phyloP scores from a whole-genome alignment of 2,329 filamentous ascomycete species.

The Monosporascus sp. region DNA sequence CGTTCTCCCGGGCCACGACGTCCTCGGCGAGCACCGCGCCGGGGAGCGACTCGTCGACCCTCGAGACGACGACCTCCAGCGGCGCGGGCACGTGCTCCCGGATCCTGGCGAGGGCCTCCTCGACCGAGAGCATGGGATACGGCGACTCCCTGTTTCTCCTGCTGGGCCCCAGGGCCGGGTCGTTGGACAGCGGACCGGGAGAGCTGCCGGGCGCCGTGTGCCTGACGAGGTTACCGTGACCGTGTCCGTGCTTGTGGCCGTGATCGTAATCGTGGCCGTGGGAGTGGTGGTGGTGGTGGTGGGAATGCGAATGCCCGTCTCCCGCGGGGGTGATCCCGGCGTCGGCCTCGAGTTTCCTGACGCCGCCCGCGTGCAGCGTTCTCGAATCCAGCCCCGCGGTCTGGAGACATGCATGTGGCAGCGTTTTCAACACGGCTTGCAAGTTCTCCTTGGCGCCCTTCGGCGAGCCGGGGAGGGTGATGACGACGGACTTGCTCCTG shows the following conservation, averaged over 20 bases:
- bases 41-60: slow-evolving; percentile 62
- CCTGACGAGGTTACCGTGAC: slow-evolving; percentile 61
- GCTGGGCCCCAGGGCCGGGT: slow-evolving; percentile 56
- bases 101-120: slow-evolving; percentile 72
- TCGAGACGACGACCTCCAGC: slow-evolving; percentile 49
- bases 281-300: slow-evolving; percentile 43
- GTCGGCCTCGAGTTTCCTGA: slow-evolving; percentile 78
- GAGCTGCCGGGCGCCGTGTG: slow-evolving; percentile 59
- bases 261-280: slow-evolving; percentile 49
- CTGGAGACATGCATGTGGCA: slow-evolving; percentile 93
- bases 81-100: slow-evolving; percentile 61
- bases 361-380: slow-evolving; percentile 70
- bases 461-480: slow-evolving; percentile 89
- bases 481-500: slow-evolving; percentile 71
- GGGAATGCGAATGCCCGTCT: slow-evolving; percentile 21
- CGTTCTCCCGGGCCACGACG: slow-evolving; percentile 72
- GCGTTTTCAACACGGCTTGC: slow-evolving; percentile 77
- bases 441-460: slow-evolving; percentile 95
- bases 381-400: slow-evolving; percentile 80
- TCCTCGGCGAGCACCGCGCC: slow-evolving; percentile 79
- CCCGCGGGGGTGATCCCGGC: slow-evolving; percentile 52
- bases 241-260: slow-evolving; percentile 52
- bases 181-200: slow-evolving; percentile 52
- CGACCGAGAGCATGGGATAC: slow-evolving; percentile 85
- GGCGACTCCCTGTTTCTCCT: slow-evolving; percentile 78